Base-by-base conservation (phyloP, 202 grass and related monocot species). In the Carex sylvatica region DNA sequence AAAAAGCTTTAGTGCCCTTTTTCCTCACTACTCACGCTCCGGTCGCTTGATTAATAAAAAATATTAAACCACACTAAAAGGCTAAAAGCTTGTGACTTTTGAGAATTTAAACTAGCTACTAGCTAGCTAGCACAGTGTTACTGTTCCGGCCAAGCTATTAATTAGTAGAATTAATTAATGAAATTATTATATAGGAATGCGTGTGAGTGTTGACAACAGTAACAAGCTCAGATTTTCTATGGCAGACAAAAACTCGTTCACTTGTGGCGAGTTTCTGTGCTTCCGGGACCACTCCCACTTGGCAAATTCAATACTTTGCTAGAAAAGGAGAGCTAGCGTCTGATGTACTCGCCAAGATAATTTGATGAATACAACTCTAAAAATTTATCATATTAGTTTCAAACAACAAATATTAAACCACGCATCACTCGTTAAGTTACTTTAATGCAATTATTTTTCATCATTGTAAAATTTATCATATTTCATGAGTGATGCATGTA, bases 181-280 rank as follows among this genome's bases (percentile, higher is more conserved):
- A 23, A 74, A 74, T 55, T 55, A 55, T 30, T 74, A 28, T 28
- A 28, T 28, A 30, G 47, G 46, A 54, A 74, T 31, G 71, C 46
- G 71, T 74, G 71, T 74, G 12, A 51, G 42, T 49, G 3, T 74
- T 26, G 14, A 74, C 22, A 54, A 72, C 47, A 74, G 71, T 74
- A 18, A 30, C 19, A 54, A 18, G 13, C 54, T 55, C 71, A 18
- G 71, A 54, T 74, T 26, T 24, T 54, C 46, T 74, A 28, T 74
- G 38, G 8, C 16, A 19, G 13, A 66, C 13, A 15, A 14, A 35
- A 72, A 19, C 7, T 46, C 2, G 42, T 46, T 2, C 9, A 10
- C 42, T 46, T 46, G 9, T 46, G 42, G 9, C 42, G 42, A 46
- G 38, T 40, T 7, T 1, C 6, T 40, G 6, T 40, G 38, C 38